These are phyloP conservation scores for Xylaria polymorpha DNA, from an alignment of 2,329 filamentous ascomycete genomes.

Conservation along the genomic window DNA sequence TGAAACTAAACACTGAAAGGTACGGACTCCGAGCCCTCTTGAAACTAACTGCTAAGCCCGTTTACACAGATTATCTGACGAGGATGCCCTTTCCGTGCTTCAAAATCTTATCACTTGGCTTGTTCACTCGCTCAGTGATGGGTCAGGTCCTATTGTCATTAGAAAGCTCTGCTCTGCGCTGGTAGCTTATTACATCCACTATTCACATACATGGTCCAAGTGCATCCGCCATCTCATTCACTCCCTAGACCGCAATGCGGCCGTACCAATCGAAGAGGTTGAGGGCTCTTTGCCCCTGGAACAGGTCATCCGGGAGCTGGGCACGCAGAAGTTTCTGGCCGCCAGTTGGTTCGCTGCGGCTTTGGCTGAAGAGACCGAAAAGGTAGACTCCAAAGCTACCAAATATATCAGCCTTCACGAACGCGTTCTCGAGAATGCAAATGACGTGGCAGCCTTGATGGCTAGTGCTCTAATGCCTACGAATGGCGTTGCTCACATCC, in stretches of 20 bases:
- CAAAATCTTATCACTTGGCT: slow-evolving; percentile 72
- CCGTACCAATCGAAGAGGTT: slow-evolving; percentile 61
- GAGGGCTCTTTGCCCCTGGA: slow-evolving; percentile 57
- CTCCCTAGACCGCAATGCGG: slow-evolving; percentile 64
- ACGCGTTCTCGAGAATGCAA: slow-evolving; percentile 62
- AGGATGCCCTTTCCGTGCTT: slow-evolving; percentile 69
- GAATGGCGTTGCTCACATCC: slow-evolving; percentile 42
- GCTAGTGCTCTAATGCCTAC: slow-evolving; percentile 52
- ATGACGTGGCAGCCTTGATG: slow-evolving; percentile 62
- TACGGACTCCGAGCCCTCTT: slow-evolving; percentile 53
- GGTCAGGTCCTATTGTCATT: slow-evolving; percentile 69
- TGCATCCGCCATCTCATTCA: slow-evolving; percentile 73
- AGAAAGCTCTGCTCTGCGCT: slow-evolving; percentile 83
- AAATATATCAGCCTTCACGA: slow-evolving; percentile 63
- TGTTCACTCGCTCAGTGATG: slow-evolving; percentile 63
- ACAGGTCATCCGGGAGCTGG: slow-evolving; percentile 59
- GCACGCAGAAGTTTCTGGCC: slow-evolving; percentile 63
- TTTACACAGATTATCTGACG: slow-evolving; percentile 61
- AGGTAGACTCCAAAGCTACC: slow-evolving; percentile 70
- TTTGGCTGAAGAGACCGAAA: slow-evolving; percentile 74
- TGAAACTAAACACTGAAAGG: slow-evolving; percentile 95
- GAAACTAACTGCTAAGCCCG: slow-evolving; percentile 45
- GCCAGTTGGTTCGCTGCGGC: slow-evolving; percentile 73
- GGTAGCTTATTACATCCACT: slow-evolving; percentile 79
- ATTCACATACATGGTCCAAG: slow-evolving; percentile 73